These are phyloP conservation scores for Malus domestica DNA, from an alignment of 306 rosid species.

Conservation along the genomic window ASM211411v1 NC_041793.1:2040001-2040500, in stretches of 20 bases:
- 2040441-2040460: slow-evolving; percentile 2
- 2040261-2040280: background rate
- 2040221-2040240: background rate
- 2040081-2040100: no score
- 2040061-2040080: no score
- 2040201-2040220: background rate
- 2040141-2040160: no score
- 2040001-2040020: no score
- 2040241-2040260: background rate
- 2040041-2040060: no score
- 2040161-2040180: no score
- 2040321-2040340: background rate
- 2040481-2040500: background rate
- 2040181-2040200: background rate
- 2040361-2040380: slow-evolving; percentile 2
- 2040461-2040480: background rate
- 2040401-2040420: slow-evolving; percentile 14
- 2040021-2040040: no score
- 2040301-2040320: background rate
- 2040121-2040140: no score
- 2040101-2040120: no score
- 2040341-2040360: background rate
- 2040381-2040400: slow-evolving; percentile 11
- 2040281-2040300: background rate
- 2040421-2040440: slow-evolving; percentile 22